Evolutionary conservation across 1,139 yeast genomes (phyloP), one percentile per base, ranked within the genome.

Genomic region (Groenewaldozyma sp.): DNA sequence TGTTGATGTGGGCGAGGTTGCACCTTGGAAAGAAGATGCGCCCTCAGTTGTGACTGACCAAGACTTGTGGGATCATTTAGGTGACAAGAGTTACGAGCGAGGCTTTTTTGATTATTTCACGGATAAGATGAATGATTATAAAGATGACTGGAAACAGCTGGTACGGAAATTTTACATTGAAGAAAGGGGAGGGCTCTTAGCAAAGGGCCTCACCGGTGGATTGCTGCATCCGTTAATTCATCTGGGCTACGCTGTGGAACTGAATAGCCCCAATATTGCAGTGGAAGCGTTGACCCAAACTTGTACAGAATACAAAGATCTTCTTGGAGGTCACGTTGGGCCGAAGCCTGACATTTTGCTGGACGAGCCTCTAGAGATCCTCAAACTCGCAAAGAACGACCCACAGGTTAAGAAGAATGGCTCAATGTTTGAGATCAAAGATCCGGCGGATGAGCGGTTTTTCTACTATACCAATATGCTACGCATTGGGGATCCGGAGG

Each of bases 141-240:
- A 52, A 21, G 48, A 40, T 27, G 55, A 61, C 35, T 60, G 64
- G 63, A 45, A 42, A 27, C 39, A 38, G 2, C 45, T 54, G 14
- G 53, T 49, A 11, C 36, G 35, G 22, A 31, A 46, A 36, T 58
- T 36, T 32, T 26, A 47, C 17, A 26, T 33, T 2, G 42, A 44
- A 3, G 39, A 42, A 4, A 43, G 43, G 20, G 17, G 17, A 16
- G 31, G 31, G 7, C 7, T 18, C 1, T 31, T 59, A 35, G 41
- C 50, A 11, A 40, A 45, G 4, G 57, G 53, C 4, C 31, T 58
- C 14, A 40, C 47, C 14, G 52, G 55, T 5, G 62, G 62, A 1
- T 34, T 54, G 35, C 40, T 49, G 4, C 64, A 59, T 39, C 59
- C 63, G 2, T 32, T 61, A 40, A 60, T 60, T 35, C 64, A 59